These are phyloP conservation scores for Raphanus raphanistrum DNA, from an alignment of 345 rosid genomes.

Conservation along the genomic window DNA sequence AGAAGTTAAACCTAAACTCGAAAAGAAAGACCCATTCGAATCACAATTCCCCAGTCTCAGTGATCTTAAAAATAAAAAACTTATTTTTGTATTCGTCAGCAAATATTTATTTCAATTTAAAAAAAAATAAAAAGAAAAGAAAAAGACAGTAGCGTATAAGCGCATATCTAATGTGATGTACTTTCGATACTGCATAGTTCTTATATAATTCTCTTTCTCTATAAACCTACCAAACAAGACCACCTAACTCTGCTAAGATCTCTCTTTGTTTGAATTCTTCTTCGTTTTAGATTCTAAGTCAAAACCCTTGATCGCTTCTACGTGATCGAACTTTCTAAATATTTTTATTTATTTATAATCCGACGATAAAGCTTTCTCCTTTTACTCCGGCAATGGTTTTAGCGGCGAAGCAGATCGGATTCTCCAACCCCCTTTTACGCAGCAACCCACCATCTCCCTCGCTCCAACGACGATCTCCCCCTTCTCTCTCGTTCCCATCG, in stretches of 20 bases:
- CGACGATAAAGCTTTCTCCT: conserved; percentile 6
- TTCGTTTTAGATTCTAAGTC: conserved; percentile 22
- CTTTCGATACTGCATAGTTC: neutral
- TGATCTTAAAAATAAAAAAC: too few species aligned
- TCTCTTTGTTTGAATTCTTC: conserved; percentile 17
- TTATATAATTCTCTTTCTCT: neutral
- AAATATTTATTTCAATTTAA: neutral
- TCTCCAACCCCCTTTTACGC: conserved; percentile 42
- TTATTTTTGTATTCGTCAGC: neutral
- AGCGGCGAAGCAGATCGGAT: conserved; percentile 44
- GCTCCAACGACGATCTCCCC: conserved; percentile 39
- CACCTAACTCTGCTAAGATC: conserved; percentile 7
- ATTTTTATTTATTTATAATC: neutral
- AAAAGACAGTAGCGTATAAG: neutral
- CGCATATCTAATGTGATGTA: neutral
- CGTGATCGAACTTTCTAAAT: neutral
- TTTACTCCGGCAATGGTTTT: conserved; percentile 27
- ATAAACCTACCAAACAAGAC: conserved; percentile 6
- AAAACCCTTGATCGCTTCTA: conserved; percentile 15
- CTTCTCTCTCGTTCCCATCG: conserved; percentile 42
- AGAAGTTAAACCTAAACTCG: too few species aligned
- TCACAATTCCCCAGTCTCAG: too few species aligned
- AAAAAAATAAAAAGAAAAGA: neutral
- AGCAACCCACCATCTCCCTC: conserved; percentile 30
- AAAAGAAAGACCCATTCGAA: too few species aligned